Evolutionary conservation across 2,329 filamentous ascomycete genomes (phyloP), one percentile per base, ranked within the genome.

Genomic region (Xylaria sp.): DNA sequence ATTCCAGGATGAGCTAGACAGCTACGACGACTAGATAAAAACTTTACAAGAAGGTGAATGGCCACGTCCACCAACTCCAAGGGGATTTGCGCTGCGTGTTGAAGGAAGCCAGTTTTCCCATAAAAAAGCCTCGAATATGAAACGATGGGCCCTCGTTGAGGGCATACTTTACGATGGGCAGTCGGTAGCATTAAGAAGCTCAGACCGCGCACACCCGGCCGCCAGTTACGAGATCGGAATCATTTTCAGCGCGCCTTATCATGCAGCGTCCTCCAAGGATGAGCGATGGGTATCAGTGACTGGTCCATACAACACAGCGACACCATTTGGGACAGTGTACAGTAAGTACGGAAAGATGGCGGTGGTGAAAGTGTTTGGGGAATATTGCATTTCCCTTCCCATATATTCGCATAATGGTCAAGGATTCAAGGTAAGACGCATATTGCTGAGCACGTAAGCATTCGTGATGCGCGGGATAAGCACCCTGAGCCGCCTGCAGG

Each of bases 311-410:
- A 50, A 72, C 25, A 76, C 74, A 1, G 67, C 72, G 8, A 75
- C 75, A 1, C 70, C 73, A 1, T 77, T 69, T 56, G 76, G 75
- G 1, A 67, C 70, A 0, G 67, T 76, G 1, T 46, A 70, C 32
- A 73, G 72, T 34, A 76, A 78, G 59, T 75, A 70, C 32, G 71
- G 76, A 23, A 76, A 74, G 53, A 72, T 76, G 72, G 57, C 77
- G 4, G 73, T 77, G 0, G 9, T 76, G 1, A 63, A 70, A 8
- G 36, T 52, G 9, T 77, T 73, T 28, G 68, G 66, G 15, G 60
- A 69, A n/a, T 71, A 74, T 50, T 64, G 72, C 36, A 45, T 63
- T 4, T 75, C 72, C n/a, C 13, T 75, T 4, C 76, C 75, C 1
- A 74, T 77, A 18, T 77, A 74, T 53, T 69, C 72, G 0, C 70